Evolutionary conservation across 148 eudicot species (phyloP).

Genomic region (Cornus kousa): DNA sequence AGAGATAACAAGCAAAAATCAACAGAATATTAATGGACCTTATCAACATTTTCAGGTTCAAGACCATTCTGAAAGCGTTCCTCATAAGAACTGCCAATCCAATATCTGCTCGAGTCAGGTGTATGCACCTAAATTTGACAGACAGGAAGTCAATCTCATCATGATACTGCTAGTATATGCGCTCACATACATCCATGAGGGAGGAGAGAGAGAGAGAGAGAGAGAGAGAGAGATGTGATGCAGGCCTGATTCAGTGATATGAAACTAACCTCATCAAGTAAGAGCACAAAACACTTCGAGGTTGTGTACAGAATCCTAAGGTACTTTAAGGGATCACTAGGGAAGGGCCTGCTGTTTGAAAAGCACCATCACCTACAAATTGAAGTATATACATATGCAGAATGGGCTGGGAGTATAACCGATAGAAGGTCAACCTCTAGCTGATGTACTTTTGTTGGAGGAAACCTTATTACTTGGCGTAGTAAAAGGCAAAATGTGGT

Average conservation of each 20-base stretch:
- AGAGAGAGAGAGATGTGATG: background rate
- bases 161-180: background rate
- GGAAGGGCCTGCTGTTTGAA: too few relatives aligned
- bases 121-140: slow-evolving; percentile 72
- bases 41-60: slow-evolving; percentile 97
- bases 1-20: slow-evolving; percentile 2
- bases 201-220: slow-evolving; percentile 9
- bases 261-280: slow-evolving; percentile 77
- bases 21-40: slow-evolving; percentile 35
- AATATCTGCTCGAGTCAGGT: slow-evolving; percentile 98
- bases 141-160: slow-evolving; percentile 5
- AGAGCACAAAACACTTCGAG: too few relatives aligned
- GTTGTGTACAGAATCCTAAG: too few relatives aligned
- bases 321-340: too few relatives aligned
- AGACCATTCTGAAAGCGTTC: slow-evolving; percentile 64
- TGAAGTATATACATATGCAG: too few relatives aligned
- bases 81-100: slow-evolving; percentile 80
- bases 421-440: too few relatives aligned
- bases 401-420: too few relatives aligned
- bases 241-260: background rate
- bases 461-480: too few relatives aligned
- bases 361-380: too few relatives aligned
- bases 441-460: too few relatives aligned
- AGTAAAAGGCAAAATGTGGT: too few relatives aligned
- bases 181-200: background rate